Evolutionary conservation across 208 protist genomes (phyloP), one percentile per base, ranked within the genome.

Genomic region (Acanthamoeba castellanii): DNA sequence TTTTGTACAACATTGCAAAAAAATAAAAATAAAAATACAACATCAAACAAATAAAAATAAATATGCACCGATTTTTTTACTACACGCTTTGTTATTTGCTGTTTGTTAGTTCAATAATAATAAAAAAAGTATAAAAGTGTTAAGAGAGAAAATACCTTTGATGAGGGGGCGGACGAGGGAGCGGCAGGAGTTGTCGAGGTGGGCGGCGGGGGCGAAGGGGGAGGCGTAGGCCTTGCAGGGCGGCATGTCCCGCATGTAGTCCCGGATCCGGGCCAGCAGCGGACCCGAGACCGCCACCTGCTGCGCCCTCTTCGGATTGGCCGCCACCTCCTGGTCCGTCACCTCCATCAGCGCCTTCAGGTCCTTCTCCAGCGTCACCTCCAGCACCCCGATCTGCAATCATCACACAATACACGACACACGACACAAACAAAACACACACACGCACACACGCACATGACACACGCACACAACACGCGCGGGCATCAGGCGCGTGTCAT

Each of bases 381-480:
- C 72, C 32, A 81, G 20, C 72, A 50, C 72, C 8, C 72, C 72
- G n/a, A 81, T 81, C 72, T 81, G n/a, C 72, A 66, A 66, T 66
- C 13, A 66, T 66, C 59, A 66, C 59, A 66, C 13, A 66, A 66
- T 66, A 22, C 13, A 22, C 16, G 22, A 66, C 22, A 22, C 13
- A 66, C 16, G 59, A 66, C 13, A 27, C 13, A 66, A 66, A 27
- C 59, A 22, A 13, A 66, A 22, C 59, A 27, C 13, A 66, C 59
- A 27, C n/a, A n/a, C n/a, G n/a, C n/a, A n/a, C n/a, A n/a, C n/a
- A n/a, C n/a, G n/a, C n/a, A n/a, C n/a, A n/a, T n/a, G n/a, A n/a
- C n/a, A n/a, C n/a, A n/a, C n/a, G n/a, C n/a, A n/a, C n/a, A n/a
- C n/a, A n/a, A n/a, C n/a, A n/a, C n/a, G n/a, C n/a, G n/a, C n/a